Conservation (phyloP, 352 stramenopile genomes). For the Elongisporangium senticosum region DNA sequence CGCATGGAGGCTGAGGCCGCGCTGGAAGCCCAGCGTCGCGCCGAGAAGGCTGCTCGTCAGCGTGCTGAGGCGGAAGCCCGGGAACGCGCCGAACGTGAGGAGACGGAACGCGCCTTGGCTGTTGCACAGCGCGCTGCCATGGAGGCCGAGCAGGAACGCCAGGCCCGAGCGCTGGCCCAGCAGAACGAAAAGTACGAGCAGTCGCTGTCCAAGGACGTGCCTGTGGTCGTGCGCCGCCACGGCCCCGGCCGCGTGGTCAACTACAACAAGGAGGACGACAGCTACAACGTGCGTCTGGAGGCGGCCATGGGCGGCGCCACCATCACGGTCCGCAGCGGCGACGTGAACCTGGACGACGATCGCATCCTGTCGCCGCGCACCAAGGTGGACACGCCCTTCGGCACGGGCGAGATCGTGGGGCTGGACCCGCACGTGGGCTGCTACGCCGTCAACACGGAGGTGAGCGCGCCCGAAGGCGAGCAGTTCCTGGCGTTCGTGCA, state of each 20-base stretch:
- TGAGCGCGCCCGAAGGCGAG: constrained; percentile 66
- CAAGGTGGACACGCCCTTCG: constrained; percentile 82
- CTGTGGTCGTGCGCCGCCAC: constrained; percentile 71
- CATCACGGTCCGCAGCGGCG: constrained; percentile 61
- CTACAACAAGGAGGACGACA: constrained; percentile 78
- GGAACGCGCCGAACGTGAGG: constrained; percentile 14
- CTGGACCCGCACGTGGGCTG: constrained; percentile 84
- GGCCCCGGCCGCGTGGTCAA: constrained; percentile 63
- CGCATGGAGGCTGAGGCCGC: constrained; percentile 25
- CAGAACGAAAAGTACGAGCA: constrained; percentile 83
- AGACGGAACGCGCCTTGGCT: constrained; percentile 37
- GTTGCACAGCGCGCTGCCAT: constrained; percentile 31
- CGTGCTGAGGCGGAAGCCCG: constrained; percentile 12
- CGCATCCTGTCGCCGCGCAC: constrained; percentile 81
- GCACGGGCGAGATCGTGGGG: constrained; percentile 73
- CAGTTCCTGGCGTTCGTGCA: constrained; percentile 83
- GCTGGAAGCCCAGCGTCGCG: constrained; percentile 8
- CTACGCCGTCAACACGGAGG: constrained; percentile 84
- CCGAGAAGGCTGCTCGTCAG: constrained; percentile 4
- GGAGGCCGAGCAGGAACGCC: constrained; percentile 41
- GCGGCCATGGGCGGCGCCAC: constrained; percentile 55
- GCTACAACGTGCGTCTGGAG: constrained; percentile 69
- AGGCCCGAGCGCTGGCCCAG: constrained; percentile 50
- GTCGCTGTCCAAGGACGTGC: constrained; percentile 81
- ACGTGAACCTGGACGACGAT: constrained; percentile 80